Evolutionary conservation across 345 rosid species (phyloP).

Genomic region (Firmiana major): DNA sequence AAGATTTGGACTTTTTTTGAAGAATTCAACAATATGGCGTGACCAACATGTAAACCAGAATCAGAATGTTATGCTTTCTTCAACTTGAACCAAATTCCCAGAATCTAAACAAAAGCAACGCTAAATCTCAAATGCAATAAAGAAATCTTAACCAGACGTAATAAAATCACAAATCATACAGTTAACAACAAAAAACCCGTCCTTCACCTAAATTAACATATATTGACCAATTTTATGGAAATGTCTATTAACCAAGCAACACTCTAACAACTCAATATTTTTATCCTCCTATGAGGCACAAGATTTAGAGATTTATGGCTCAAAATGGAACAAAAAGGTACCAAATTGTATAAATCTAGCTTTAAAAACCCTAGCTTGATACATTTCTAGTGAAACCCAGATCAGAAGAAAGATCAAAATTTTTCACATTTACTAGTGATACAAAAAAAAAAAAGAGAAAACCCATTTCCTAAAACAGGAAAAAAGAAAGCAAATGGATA

Average conservation of each 20-base stretch:
- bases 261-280: not conserved
- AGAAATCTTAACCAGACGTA: not conserved
- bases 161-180: not conserved
- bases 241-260: no score
- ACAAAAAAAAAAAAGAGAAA: slow-evolving; percentile 1
- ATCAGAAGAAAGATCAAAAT: no score
- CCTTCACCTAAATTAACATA: no score
- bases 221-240: no score
- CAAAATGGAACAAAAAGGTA: not conserved
- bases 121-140: not conserved
- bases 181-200: not conserved
- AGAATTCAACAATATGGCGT: not conserved
- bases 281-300: not conserved
- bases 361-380: not conserved
- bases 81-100: slow-evolving; percentile 3
- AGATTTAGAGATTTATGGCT: not conserved
- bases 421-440: not conserved
- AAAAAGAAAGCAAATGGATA: slow-evolving; percentile 9
- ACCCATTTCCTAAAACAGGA: slow-evolving; percentile 38
- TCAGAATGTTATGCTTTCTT: not conserved
- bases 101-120: not conserved
- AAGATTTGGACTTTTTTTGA: slow-evolving; percentile 17
- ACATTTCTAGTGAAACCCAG: not conserved
- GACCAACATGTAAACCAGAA: not conserved
- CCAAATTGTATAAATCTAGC: not conserved